Evolutionary conservation across 2,329 filamentous ascomycete genomes (phyloP).

Genomic region (Trichoderma gracile): DNA sequence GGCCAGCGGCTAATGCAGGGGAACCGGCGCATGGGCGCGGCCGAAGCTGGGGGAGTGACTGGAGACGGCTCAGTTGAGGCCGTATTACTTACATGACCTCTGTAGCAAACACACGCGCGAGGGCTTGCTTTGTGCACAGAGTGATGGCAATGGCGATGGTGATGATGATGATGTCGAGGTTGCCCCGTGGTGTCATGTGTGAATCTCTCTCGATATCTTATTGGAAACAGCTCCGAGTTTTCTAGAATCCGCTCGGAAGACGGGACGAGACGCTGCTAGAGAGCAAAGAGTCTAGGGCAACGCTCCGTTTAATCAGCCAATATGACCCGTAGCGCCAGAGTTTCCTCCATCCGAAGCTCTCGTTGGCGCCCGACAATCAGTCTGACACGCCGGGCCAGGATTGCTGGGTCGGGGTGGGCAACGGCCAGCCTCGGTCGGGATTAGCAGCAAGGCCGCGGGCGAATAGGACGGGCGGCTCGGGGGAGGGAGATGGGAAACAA

Average conservation of each 20-base stretch:
- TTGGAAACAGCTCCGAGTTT: too few relatives aligned
- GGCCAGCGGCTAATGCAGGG: conserved; percentile 23
- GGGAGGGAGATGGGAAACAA: not conserved
- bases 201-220: too few relatives aligned
- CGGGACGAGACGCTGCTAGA: conserved; percentile 4
- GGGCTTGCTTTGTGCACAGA: too few relatives aligned
- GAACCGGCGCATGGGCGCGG: conserved; percentile 2
- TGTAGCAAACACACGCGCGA: not conserved
- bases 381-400: conserved; percentile 9
- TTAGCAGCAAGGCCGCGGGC: not conserved
- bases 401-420: not conserved
- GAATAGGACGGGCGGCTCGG: not conserved
- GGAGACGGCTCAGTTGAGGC: not conserved
- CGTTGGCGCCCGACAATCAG: conserved; percentile 8
- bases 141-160: not conserved
- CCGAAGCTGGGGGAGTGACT: not conserved
- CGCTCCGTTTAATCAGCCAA: not conserved
- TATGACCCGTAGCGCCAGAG: not conserved
- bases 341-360: not conserved
- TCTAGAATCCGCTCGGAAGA: conserved; percentile 1
- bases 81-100: too few relatives aligned
- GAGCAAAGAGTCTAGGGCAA: not conserved
- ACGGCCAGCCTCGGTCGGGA: not conserved
- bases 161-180: too few relatives aligned
- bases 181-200: too few relatives aligned